Evolutionary conservation across 306 rosid genomes (phyloP).

Genomic region (Cyclanthera cordifolia): DNA sequence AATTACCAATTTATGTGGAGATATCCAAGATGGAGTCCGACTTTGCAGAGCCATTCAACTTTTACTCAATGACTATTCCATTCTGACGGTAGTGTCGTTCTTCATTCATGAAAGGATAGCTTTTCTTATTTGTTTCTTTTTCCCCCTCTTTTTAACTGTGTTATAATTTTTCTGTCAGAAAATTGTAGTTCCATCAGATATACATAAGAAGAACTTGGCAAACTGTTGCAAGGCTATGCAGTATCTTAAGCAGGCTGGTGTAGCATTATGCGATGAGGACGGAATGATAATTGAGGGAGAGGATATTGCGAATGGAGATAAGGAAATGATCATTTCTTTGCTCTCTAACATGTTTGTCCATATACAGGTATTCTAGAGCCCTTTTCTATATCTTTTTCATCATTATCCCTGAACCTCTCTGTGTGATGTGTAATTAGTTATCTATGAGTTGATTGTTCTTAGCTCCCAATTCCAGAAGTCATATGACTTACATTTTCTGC

Average conservation of each 20-base stretch:
- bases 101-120: slow-evolving; percentile 9
- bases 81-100: slow-evolving; percentile 47
- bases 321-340: slow-evolving; percentile 68
- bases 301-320: slow-evolving; percentile 67
- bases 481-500: slow-evolving; percentile 10
- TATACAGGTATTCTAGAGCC: slow-evolving; percentile 44
- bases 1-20: slow-evolving; percentile 59
- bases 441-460: not conserved
- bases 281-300: slow-evolving; percentile 46
- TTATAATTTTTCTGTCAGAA: slow-evolving; percentile 44
- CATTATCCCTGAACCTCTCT: not conserved
- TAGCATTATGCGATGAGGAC: slow-evolving; percentile 55
- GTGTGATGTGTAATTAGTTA: slow-evolving; percentile 1
- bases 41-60: slow-evolving; percentile 81
- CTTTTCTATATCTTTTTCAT: slow-evolving; percentile 8
- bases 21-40: slow-evolving; percentile 78
- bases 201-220: slow-evolving; percentile 56
- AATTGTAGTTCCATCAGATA: slow-evolving; percentile 70
- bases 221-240: slow-evolving; percentile 61
- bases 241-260: slow-evolving; percentile 74
- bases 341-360: slow-evolving; percentile 83
- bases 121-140: slow-evolving; percentile 7
- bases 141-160: slow-evolving; percentile 20
- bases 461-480: not conserved
- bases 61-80: slow-evolving; percentile 57